Conservation (phyloP, 2,329 filamentous ascomycete species). For the Fusarium austroafricanum region DNA sequence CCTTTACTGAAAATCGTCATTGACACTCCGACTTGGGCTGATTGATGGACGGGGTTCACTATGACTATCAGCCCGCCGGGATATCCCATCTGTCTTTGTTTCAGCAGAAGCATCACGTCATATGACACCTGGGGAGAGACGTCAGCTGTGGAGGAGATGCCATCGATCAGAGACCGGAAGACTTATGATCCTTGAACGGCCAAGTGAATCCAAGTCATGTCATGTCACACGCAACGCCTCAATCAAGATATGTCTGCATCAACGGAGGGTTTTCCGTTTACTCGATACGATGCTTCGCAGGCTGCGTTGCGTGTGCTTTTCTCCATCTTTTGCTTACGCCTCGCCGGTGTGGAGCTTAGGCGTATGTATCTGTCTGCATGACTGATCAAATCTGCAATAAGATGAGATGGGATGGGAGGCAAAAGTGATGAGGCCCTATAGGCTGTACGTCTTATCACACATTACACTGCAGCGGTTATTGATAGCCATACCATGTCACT, state of each 20-base stretch:
- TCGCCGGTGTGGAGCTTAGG: constrained; percentile 25
- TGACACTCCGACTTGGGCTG: too few species aligned
- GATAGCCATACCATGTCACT: background rate
- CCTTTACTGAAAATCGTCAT: too few species aligned
- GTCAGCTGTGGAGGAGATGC: background rate
- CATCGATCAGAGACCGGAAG: background rate
- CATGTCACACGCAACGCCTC: background rate
- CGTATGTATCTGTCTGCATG: background rate
- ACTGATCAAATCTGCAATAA: constrained; percentile 4
- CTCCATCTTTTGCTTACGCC: background rate
- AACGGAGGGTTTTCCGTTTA: background rate
- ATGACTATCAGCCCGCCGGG: constrained; percentile 10
- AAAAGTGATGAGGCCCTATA: constrained; percentile 37
- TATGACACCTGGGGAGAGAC: constrained; percentile 13
- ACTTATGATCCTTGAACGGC: constrained; percentile 25
- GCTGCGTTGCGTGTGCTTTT: background rate
- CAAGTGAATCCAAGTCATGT: background rate
- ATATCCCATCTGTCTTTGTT: constrained; percentile 14
- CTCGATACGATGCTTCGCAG: background rate
- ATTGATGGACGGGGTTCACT: too few species aligned
- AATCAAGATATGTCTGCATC: background rate
- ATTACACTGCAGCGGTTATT: constrained; percentile 16
- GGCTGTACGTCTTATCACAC: constrained; percentile 41
- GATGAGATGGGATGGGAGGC: constrained; percentile 3
- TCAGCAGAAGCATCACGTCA: constrained; percentile 23